phyloP scores from a whole-genome alignment of 495 filamentous ascomycete species.

The Aspergillus funiculosus region DNA sequence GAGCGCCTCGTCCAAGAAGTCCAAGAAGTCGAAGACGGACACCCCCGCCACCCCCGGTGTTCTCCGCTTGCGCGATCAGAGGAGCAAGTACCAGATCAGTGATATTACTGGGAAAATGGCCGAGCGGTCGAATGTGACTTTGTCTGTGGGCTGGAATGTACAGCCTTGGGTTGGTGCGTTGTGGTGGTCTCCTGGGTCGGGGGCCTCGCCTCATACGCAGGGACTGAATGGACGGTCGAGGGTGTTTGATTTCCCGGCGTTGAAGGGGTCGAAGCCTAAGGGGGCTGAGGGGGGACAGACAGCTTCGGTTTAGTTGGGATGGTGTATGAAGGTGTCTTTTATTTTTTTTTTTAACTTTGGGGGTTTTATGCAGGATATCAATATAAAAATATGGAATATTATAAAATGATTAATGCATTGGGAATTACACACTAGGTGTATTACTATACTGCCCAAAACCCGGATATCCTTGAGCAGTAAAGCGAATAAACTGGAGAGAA shows the following conservation, averaged over 20 bases:
- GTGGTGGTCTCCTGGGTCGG: slow-evolving; percentile 61
- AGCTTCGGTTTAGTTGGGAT: slow-evolving; percentile 8
- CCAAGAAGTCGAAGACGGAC: slow-evolving; percentile 6
- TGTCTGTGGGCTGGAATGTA: slow-evolving; percentile 86
- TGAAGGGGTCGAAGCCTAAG: slow-evolving; percentile 49
- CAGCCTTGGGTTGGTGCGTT: slow-evolving; percentile 93
- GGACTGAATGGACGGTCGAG: slow-evolving; percentile 61
- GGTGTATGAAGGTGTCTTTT: too few relatives aligned
- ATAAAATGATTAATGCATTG: too few relatives aligned
- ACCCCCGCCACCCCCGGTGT: slow-evolving; percentile 45
- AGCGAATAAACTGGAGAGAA: too few relatives aligned
- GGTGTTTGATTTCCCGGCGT: slow-evolving; percentile 64
- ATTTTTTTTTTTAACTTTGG: background rate
- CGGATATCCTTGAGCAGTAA: too few relatives aligned
- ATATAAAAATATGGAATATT: too few relatives aligned
- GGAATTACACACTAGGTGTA: too few relatives aligned
- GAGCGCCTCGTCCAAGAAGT: slow-evolving; percentile 10
- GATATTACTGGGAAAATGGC: slow-evolving; percentile 74
- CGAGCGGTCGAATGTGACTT: slow-evolving; percentile 61
- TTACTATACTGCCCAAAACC: too few relatives aligned
- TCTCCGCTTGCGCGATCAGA: slow-evolving; percentile 68
- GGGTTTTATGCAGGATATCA: too few relatives aligned
- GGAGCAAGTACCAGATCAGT: slow-evolving; percentile 90
- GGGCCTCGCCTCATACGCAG: slow-evolving; percentile 51
- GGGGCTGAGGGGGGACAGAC: slow-evolving; percentile 16